phyloP scores from a whole-genome alignment of 371 early-diverging fungal genomes.

The Rhizopus delemar region DNA sequence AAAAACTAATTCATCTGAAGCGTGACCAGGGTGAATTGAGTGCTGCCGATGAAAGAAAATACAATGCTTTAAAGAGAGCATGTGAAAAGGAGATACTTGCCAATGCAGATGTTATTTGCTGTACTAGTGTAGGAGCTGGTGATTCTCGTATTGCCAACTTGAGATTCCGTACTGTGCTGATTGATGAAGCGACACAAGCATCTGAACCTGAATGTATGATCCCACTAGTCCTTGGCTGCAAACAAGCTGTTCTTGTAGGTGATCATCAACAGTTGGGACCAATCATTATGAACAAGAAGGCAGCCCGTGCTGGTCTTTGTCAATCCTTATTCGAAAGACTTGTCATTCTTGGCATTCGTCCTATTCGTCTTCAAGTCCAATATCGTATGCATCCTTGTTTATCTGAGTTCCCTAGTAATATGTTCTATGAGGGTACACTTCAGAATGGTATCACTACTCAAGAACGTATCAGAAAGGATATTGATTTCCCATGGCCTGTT shows the following conservation, averaged over 20 bases:
- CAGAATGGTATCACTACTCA: conserved; percentile 93
- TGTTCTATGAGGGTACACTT: conserved; percentile 98
- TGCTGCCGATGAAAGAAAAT: conserved; percentile 82
- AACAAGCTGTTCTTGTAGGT: conserved; percentile 96
- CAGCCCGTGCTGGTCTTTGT: conserved; percentile 90
- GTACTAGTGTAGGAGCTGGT: conserved; percentile 98
- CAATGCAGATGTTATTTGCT: conserved; percentile 96
- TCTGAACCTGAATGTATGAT: conserved; percentile 98
- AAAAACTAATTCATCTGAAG: conserved; percentile 87
- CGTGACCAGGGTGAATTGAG: conserved; percentile 89
- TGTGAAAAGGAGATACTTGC: conserved; percentile 90
- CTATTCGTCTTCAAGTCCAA: conserved; percentile 95
- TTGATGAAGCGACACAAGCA: conserved; percentile 98
- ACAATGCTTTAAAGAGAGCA: conserved; percentile 73
- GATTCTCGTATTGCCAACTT: conserved; percentile 89
- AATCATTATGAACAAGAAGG: conserved; percentile 96
- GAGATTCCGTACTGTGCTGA: conserved; percentile 91
- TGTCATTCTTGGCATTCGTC: conserved; percentile 87
- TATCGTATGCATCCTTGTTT: conserved; percentile 99
- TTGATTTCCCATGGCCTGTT: conserved; percentile 96
- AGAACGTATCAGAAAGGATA: conserved; percentile 83
- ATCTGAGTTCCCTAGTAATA: conserved; percentile 97
- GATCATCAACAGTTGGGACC: conserved; percentile 99
- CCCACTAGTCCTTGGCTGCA: conserved; percentile 92
- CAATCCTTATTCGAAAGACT: conserved; percentile 98